Conservation (phyloP, 2,329 filamentous ascomycete species). For the Elsinoe necatrix region DNA sequence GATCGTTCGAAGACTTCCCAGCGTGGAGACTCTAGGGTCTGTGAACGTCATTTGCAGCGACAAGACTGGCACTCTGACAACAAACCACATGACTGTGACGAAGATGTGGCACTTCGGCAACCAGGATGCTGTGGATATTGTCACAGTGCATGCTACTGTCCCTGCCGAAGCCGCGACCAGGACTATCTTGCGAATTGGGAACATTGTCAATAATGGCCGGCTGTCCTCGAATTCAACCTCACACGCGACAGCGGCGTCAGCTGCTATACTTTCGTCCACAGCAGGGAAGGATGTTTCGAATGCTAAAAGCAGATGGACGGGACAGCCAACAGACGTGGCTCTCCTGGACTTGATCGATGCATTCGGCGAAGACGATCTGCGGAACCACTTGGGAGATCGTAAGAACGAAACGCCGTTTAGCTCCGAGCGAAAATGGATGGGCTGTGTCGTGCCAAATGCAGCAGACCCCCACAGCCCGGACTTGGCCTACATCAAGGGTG, state of each 20-base stretch:
- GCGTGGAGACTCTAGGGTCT: constrained; percentile 94
- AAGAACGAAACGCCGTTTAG: constrained; percentile 88
- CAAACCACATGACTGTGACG: constrained; percentile 96
- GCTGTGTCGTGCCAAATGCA: constrained; percentile 64
- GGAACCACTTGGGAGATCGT: constrained; percentile 74
- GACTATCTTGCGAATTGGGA: constrained; percentile 81
- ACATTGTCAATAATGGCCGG: constrained; percentile 91
- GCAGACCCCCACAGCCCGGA: constrained; percentile 56
- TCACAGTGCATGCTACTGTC: constrained; percentile 43
- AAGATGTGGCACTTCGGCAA: constrained; percentile 90
- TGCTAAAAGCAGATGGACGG: constrained; percentile 82
- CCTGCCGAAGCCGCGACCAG: constrained; percentile 64
- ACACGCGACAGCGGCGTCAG: constrained; percentile 57
- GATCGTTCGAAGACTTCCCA: constrained; percentile 90
- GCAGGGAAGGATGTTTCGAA: constrained; percentile 52
- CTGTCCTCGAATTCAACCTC: constrained; percentile 61
- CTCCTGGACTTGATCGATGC: constrained; percentile 86
- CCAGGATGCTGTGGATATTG: constrained; percentile 49
- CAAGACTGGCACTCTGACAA: constrained; percentile 93
- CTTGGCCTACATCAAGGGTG: constrained; percentile 90
- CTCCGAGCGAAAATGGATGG: constrained; percentile 99
- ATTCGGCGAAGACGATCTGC: constrained; percentile 84
- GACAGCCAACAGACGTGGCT: constrained; percentile 95
- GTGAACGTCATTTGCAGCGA: constrained; percentile 99
- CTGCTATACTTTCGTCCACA: constrained; percentile 79